These are phyloP conservation scores for Aspergillus uvarum DNA, from an alignment of 2,329 filamentous ascomycete genomes.

Conservation along the genomic window DNA sequence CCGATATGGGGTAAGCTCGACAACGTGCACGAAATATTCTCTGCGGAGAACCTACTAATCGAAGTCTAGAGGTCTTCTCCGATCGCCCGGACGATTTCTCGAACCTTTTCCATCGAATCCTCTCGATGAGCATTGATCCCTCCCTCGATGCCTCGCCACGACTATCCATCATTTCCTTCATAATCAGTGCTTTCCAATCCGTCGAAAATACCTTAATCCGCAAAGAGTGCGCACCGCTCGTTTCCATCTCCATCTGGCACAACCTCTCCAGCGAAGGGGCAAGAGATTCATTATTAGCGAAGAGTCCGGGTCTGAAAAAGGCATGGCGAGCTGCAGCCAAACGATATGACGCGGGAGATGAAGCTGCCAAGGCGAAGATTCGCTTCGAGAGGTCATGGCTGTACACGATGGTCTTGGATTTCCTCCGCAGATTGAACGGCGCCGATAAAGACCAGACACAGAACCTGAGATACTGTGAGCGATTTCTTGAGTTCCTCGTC, in stretches of 20 bases:
- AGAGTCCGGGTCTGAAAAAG: slow-evolving; percentile 74
- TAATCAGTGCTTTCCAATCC: slow-evolving; percentile 90
- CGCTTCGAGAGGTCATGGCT: slow-evolving; percentile 94
- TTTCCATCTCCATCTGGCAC: slow-evolving; percentile 95
- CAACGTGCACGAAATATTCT: background rate
- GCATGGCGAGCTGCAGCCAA: slow-evolving; percentile 86
- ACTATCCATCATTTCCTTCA: slow-evolving; percentile 81
- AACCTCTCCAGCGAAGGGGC: slow-evolving; percentile 77
- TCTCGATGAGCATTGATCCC: slow-evolving; percentile 78
- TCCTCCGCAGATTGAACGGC: slow-evolving; percentile 70
- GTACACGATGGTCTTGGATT: slow-evolving; percentile 80
- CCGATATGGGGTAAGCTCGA: slow-evolving; percentile 74
- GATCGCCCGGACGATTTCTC: slow-evolving; percentile 80
- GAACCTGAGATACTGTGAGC: slow-evolving; percentile 78
- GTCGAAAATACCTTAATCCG: slow-evolving; percentile 84
- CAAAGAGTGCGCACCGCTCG: slow-evolving; percentile 93
- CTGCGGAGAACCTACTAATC: slow-evolving; percentile 29
- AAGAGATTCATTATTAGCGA: slow-evolving; percentile 71
- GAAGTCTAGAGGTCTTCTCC: slow-evolving; percentile 65
- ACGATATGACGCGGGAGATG: slow-evolving; percentile 83
- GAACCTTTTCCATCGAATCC: slow-evolving; percentile 79
- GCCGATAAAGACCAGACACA: slow-evolving; percentile 49
- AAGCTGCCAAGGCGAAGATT: slow-evolving; percentile 71
- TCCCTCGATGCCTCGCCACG: slow-evolving; percentile 67
- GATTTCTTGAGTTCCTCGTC: slow-evolving; percentile 86